phyloP scores from a whole-genome alignment of 441 rosid genomes.

The Syzygium syzygioides region DNA sequence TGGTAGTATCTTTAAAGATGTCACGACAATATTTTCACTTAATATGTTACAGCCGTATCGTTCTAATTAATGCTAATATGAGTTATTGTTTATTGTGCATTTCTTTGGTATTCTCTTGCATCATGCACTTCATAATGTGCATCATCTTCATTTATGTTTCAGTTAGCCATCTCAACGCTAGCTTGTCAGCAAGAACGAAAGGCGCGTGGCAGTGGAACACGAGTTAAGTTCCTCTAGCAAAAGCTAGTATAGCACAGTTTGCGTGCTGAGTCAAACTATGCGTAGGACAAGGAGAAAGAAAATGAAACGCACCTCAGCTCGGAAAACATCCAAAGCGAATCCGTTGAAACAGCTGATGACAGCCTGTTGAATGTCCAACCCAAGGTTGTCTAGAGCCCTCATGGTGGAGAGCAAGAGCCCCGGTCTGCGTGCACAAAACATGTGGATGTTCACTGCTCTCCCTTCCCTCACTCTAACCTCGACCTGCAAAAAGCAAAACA shows the following conservation, averaged over 20 bases:
- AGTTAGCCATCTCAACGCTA: not conserved
- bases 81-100: not conserved
- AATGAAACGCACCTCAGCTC: slow-evolving; percentile 50
- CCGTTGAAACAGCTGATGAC: slow-evolving; percentile 69
- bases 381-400: slow-evolving; percentile 67
- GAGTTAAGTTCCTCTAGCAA: not conserved
- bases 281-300: not conserved
- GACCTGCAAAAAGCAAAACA: slow-evolving; percentile 29
- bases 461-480: slow-evolving; percentile 69
- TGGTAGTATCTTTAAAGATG: not conserved
- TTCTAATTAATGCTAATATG: not conserved
- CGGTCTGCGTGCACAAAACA: slow-evolving; percentile 65
- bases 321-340: slow-evolving; percentile 63
- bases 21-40: not conserved
- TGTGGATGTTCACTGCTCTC: slow-evolving; percentile 68
- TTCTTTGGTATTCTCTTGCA: not conserved
- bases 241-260: not conserved
- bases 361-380: slow-evolving; percentile 69
- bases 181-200: not conserved
- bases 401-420: slow-evolving; percentile 61
- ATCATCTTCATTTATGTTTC: not conserved
- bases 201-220: not conserved
- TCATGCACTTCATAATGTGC: not conserved
- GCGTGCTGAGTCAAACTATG: not conserved
- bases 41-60: not conserved